Evolutionary conservation across 768 basidiomycete species (phyloP).

Genomic region (Russula sp.): DNA sequence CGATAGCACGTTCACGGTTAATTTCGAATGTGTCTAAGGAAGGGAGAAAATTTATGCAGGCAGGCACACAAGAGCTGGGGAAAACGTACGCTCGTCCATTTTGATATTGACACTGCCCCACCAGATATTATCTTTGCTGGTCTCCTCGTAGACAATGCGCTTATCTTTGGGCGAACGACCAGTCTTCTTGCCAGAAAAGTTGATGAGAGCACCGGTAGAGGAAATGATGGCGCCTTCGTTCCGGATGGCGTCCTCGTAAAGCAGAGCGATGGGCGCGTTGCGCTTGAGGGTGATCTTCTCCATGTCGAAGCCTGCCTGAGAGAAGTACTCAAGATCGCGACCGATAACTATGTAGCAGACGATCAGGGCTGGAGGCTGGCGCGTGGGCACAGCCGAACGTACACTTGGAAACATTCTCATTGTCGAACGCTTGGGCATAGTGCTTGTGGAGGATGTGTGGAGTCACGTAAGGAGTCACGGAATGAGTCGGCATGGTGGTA

Average conservation of each 20-base stretch:
- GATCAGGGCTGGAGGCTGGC: conserved; percentile 13
- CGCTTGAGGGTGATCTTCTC: conserved; percentile 93
- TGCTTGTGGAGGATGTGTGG: conserved; percentile 85
- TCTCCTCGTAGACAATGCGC: conserved; percentile 97
- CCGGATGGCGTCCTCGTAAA: conserved; percentile 97
- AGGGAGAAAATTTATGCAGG: conserved; percentile 2
- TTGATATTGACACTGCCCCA: conserved; percentile 99
- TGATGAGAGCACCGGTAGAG: conserved; percentile 93
- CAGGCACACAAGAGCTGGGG: not conserved
- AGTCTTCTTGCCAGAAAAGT: conserved; percentile 99
- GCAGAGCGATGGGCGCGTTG: conserved; percentile 82
- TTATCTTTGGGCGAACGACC: conserved; percentile 98
- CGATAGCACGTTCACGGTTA: conserved; percentile 97
- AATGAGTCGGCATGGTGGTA: conserved; percentile 56
- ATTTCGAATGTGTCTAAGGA: conserved; percentile 93
- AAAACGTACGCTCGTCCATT: conserved; percentile 83
- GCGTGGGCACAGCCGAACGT: conserved; percentile 28
- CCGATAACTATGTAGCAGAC: conserved; percentile 62
- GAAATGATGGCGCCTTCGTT: conserved; percentile 99
- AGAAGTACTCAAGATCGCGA: conserved; percentile 93
- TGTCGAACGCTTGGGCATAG: conserved; percentile 71
- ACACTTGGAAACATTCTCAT: conserved; percentile 56
- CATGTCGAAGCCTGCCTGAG: conserved; percentile 99
- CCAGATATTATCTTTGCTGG: conserved; percentile 96
- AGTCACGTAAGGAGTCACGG: conserved; percentile 79